Conservation (phyloP, 1,139 yeast genomes). For the Candida frijolesensis region DNA sequence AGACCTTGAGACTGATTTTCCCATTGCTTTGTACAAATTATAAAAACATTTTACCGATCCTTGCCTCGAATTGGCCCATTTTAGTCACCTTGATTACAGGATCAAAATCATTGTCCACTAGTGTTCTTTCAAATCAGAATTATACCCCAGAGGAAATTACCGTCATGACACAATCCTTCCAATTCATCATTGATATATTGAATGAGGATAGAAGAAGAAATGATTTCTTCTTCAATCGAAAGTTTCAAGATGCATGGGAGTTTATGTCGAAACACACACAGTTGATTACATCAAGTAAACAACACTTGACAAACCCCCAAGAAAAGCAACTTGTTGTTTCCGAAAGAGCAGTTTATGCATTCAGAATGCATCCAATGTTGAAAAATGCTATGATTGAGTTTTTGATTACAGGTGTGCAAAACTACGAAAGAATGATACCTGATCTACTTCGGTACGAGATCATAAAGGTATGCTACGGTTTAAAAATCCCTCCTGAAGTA, state of each 20-base stretch:
- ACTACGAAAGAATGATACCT: constrained; percentile 35
- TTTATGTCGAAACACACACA: constrained; percentile 23
- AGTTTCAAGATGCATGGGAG: constrained; percentile 42
- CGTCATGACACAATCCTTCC: constrained; percentile 21
- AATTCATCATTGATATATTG: constrained; percentile 31
- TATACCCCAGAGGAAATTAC: constrained; percentile 14
- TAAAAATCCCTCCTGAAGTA: constrained; percentile 27
- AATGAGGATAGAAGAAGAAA: constrained; percentile 27
- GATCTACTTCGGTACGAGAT: constrained; percentile 35
- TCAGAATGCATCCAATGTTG: constrained; percentile 11
- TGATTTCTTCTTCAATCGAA: constrained; percentile 36
- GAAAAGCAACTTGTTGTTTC: constrained; percentile 6
- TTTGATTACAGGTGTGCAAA: constrained; percentile 32
- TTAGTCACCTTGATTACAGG: constrained; percentile 23
- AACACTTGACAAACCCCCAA: neutral
- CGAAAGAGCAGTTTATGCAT: constrained; percentile 10
- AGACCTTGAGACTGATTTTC: constrained; percentile 48
- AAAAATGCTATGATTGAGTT: constrained; percentile 19
- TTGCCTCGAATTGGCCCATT: constrained; percentile 71
- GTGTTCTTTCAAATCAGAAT: constrained; percentile 4
- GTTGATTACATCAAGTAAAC: constrained; percentile 11
- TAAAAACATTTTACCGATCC: constrained; percentile 61
- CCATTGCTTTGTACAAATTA: constrained; percentile 68
- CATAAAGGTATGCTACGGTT: constrained; percentile 24
- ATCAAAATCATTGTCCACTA: constrained; percentile 18